Evolutionary conservation across 2,329 filamentous ascomycete species (phyloP), one percentile per base, ranked within the genome.

Genomic region (Pezicula rhizophila): DNA sequence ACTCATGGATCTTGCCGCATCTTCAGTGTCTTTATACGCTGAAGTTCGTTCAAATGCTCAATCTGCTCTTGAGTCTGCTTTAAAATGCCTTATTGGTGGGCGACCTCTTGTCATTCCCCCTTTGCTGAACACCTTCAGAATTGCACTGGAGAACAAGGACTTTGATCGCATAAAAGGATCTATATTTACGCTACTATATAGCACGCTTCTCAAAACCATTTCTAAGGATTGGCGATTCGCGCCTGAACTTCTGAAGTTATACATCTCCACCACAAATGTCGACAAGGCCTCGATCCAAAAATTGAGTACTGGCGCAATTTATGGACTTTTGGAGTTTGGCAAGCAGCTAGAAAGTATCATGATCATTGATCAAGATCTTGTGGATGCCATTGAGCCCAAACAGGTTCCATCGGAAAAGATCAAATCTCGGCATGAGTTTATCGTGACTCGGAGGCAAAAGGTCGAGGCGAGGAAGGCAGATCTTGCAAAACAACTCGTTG

Each of bases 31-130:
- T 0, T 73, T 89, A 4, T 99, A 99, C 64, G 93, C 93, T 0
- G 93, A 99, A 64, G 93, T 97, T 45, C 86, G 95, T n/a, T 80
- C 91, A 28, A 91, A 91, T 46, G 93, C 93, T 2, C 93, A 99
- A 66, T 86, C 84, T 52, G 89, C 93, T 0, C 87, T 89, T 49
- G 95, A 99, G 66, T 95, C 93, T 0, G 93, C 93, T 0, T 78
- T 97, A 28, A 96, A 96, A 70, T 87, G 87, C 25, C 78, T 99
- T 11, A 86, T 95, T 57, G 93, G 91, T 1, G 88, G 90, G 18
- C 84, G 91, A 48, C 85, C 90, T 1, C 75, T 97, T 5, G 87
- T 99, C 38, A 95, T 99, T 14, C 90, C 92, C 0, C 82, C 86
- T n/a, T 77, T 99, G 25, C 75, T 99, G 11, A 77, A 85, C 40